phyloP scores from a whole-genome alignment of 1,284 basidiomycete genomes.

The Heliocybe sulcata region DNA sequence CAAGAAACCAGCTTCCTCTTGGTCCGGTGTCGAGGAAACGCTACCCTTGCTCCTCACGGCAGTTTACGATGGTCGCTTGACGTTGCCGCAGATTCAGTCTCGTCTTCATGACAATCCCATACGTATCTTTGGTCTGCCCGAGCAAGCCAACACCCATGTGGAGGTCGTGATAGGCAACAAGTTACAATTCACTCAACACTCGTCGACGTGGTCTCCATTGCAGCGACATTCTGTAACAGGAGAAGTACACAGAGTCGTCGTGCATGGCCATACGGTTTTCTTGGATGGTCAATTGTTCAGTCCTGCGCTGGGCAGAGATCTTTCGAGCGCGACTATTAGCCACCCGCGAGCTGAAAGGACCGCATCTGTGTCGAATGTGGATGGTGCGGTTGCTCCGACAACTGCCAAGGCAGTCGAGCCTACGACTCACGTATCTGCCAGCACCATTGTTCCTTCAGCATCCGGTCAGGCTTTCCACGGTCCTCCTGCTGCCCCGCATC shows the following conservation, averaged over 20 bases:
- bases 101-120: constrained; percentile 91
- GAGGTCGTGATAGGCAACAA: constrained; percentile 89
- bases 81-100: constrained; percentile 75
- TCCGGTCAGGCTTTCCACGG: constrained; percentile 14
- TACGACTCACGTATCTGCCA: constrained; percentile 6
- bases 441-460: constrained; percentile 7
- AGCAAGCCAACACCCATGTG: constrained; percentile 83
- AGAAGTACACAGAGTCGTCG: constrained; percentile 84
- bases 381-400: constrained; percentile 2
- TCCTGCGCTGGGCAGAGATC: constrained; percentile 66
- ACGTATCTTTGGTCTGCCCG: constrained; percentile 86
- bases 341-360: constrained; percentile 32
- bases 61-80: constrained; percentile 74
- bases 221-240: constrained; percentile 63
- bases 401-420: constrained; percentile 3
- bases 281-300: constrained; percentile 82
- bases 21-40: constrained; percentile 85
- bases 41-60: constrained; percentile 87
- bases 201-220: constrained; percentile 80
- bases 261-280: constrained; percentile 89
- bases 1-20: constrained; percentile 58
- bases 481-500: constrained; percentile 30
- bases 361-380: constrained; percentile 14
- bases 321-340: constrained; percentile 63
- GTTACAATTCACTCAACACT: constrained; percentile 45